A percentile compares a stretch with the other conserved stretches of the same genome.
Evolutionary conservation across 225 moss, liverwort and hornwort species (phyloP).

Genomic region (Antitrichia curtipendula): DNA sequence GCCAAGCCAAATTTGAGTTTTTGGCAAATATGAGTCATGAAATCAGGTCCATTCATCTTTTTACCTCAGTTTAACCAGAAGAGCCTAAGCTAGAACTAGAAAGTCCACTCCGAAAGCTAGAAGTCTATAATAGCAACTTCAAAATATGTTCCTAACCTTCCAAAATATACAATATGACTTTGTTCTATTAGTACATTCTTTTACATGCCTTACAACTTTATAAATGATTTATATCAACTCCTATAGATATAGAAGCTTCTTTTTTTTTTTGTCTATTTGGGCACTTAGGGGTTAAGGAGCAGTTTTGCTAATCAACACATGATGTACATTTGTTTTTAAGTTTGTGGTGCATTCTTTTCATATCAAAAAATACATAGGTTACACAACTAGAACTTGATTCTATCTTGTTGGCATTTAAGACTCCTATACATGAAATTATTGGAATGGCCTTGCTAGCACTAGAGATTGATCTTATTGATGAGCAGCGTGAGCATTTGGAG

Average conservation of each 20-base stretch:
- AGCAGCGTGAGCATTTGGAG: conserved; percentile 94
- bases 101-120: neutral
- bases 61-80: neutral
- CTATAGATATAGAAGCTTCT: neutral
- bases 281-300: neutral
- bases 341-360: neutral
- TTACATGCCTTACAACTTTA: neutral
- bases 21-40: conserved; percentile 96
- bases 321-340: neutral
- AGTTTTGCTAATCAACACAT: neutral
- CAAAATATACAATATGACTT: neutral
- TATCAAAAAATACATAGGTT: neutral
- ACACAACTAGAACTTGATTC: neutral
- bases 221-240: neutral
- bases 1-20: conserved; percentile 93
- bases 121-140: neutral
- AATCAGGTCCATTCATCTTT: conserved; percentile 38
- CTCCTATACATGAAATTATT: conserved; percentile 90
- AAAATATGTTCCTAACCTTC: neutral
- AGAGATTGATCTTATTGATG: conserved; percentile 71
- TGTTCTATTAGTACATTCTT: neutral
- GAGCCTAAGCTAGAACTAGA: neutral
- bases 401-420: conserved; percentile 41
- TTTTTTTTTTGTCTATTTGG: neutral
- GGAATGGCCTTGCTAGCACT: conserved; percentile 91